Evolutionary conservation across 129 eudicot species (phyloP).

Genomic region (Escallonia rubra): DNA sequence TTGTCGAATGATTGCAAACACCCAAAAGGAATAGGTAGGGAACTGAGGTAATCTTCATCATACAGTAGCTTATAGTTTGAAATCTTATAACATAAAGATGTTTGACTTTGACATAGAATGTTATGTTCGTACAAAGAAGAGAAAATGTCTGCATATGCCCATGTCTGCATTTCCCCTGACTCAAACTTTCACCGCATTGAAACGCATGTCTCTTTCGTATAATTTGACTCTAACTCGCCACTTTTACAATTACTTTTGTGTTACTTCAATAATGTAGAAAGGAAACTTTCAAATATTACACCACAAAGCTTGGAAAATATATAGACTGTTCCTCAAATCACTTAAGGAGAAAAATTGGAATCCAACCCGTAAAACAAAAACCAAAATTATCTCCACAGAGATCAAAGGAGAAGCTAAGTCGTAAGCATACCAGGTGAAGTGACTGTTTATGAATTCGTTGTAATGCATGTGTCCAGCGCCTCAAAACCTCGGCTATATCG

Average conservation of each 20-base stretch:
- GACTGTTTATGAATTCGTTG: constrained; percentile 98
- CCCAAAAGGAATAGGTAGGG: not conserved
- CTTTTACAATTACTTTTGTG: not conserved
- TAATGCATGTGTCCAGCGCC: constrained; percentile 99
- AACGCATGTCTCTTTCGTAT: not conserved
- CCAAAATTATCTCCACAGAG: not conserved
- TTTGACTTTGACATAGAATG: no score
- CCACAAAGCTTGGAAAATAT: no score
- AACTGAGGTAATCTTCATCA: not conserved
- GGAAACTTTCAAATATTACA: no score
- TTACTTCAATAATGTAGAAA: no score
- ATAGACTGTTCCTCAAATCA: no score
- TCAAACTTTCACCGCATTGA: no score
- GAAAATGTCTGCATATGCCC: no score
- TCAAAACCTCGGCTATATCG: constrained; percentile 90
- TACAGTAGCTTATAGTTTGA: not conserved
- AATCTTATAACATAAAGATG: no score
- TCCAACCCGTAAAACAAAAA: not conserved
- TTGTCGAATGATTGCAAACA: not conserved
- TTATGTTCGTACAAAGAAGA: no score
- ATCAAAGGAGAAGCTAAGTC: not conserved
- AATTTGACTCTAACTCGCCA: not conserved
- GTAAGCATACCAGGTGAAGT: constrained; percentile 56
- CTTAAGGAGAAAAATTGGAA: not conserved
- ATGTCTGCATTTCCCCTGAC: no score